phyloP scores from a whole-genome alignment of 2,329 filamentous ascomycete genomes.

The Aureobasidium lini region DNA sequence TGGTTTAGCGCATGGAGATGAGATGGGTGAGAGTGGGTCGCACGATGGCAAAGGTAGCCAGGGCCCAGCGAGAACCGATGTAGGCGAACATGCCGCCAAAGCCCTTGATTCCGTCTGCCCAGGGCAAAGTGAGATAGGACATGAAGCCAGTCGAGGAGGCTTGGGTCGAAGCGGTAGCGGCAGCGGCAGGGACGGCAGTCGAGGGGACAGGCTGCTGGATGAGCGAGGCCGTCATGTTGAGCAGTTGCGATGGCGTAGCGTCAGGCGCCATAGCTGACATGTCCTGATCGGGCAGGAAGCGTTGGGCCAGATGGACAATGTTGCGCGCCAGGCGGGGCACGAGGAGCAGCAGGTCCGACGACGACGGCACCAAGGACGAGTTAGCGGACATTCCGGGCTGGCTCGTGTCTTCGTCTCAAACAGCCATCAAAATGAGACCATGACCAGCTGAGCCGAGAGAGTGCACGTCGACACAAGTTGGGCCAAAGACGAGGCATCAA shows the following conservation, averaged over 20 bases:
- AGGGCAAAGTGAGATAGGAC: slow-evolving; percentile 18
- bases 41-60: slow-evolving; percentile 75
- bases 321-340: slow-evolving; percentile 64
- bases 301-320: slow-evolving; percentile 52
- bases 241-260: slow-evolving; percentile 26
- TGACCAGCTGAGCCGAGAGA: not conserved
- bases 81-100: slow-evolving; percentile 86
- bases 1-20: not conserved
- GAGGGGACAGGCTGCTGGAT: slow-evolving; percentile 37
- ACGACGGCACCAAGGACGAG: slow-evolving; percentile 4
- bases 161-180: slow-evolving; percentile 23
- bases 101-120: slow-evolving; percentile 52
- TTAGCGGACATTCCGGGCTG: not conserved
- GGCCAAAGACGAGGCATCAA: not conserved
- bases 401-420: not conserved
- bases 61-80: slow-evolving; percentile 83
- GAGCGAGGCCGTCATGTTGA: slow-evolving; percentile 31
- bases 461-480: not conserved
- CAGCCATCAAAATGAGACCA: not conserved
- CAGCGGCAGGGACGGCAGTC: slow-evolving; percentile 16
- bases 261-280: slow-evolving; percentile 41
- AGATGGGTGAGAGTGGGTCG: slow-evolving; percentile 17
- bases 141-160: slow-evolving; percentile 4
- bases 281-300: slow-evolving; percentile 48
- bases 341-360: slow-evolving; percentile 55